Evolutionary conservation across 805 yeast genomes (phyloP), one percentile per base, ranked within the genome.

Genomic region (Debaryomyces tyrocola): DNA sequence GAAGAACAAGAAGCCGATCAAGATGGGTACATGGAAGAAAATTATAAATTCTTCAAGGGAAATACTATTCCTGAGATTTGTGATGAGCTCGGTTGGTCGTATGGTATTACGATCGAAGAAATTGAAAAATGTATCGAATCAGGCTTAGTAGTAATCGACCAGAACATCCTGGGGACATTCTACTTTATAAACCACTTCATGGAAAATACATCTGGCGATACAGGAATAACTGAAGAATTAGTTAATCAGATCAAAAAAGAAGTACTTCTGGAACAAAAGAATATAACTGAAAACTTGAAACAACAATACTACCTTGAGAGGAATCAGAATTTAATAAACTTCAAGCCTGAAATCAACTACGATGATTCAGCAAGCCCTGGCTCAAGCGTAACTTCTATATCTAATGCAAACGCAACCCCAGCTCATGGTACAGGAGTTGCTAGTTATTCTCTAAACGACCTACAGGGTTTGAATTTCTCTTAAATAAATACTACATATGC

Each of bases 91-190:
- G 76, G 78, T 43, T 86, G 91, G 88, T 81, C 90, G 15, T 67
- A 83, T 33, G 78, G 79, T 20, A 80, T 87, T 11, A 75, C 90
- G 7, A 69, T 67, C 9, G 92, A 87, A 57, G 85, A 87, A 47
- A 62, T 87, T 9, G 78, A 79, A 45, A 67, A 73, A 45, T 82
- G 85, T 15, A 75, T 87, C n/a, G 73, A 69, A 2, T 59, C 64
- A 2, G 90, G 89, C 4, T 61, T 66, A 2, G 57, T 88, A 2
- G 80, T 85, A 15, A 71, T 87, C 4, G 96, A 88, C 64, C 82
- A 83, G 54, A 82, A 83, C 52, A 69, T 84, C 1, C 75, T 82
- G 41, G 95, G 94, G 0, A 74, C 82, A 3, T 75, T 78, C 42
- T 88, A 82, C 62, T 87, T 78, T 56, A 60, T 70, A 37, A 87